A percentile compares a stretch with the other conserved stretches of the same genome.
Conservation (phyloP, 2,329 filamentous ascomycete species). For the Penicillium hesseltinei region DNA sequence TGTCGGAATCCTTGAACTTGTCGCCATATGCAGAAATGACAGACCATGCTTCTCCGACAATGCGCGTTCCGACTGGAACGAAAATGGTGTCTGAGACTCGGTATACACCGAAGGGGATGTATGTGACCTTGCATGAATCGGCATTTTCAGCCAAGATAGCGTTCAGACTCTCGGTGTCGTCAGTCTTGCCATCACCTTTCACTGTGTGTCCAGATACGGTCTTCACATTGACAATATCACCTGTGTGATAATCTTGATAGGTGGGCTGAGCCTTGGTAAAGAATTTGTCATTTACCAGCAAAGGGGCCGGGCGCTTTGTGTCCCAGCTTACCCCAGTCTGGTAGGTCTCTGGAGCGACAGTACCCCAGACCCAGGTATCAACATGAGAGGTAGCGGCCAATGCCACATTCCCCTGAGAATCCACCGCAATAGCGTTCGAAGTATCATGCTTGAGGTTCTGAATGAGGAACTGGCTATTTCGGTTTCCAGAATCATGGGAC, state of each 20-base stretch:
- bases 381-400: conserved; percentile 18
- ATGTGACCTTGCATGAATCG: conserved; percentile 32
- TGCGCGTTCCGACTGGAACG: conserved; percentile 49
- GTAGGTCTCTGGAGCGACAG: conserved; percentile 29
- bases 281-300: conserved; percentile 41
- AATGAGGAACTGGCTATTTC: conserved; percentile 31
- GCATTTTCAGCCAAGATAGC: conserved; percentile 33
- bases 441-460: conserved; percentile 26
- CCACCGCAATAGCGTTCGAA: conserved; percentile 29
- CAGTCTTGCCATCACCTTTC: conserved; percentile 44
- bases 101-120: conserved; percentile 38
- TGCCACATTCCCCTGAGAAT: conserved; percentile 23
- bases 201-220: conserved; percentile 40
- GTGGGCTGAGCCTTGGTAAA: conserved; percentile 44
- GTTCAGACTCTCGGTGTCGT: conserved; percentile 42
- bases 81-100: conserved; percentile 47
- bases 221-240: conserved; percentile 50
- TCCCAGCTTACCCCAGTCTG: conserved; percentile 31
- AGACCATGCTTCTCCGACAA: conserved; percentile 57
- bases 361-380: conserved; percentile 37
- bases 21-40: conserved; percentile 50
- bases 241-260: conserved; percentile 44
- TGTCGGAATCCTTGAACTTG: conserved; percentile 45
- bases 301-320: conserved; percentile 30
- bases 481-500: conserved; percentile 25